Evolutionary conservation across 1,139 yeast species (phyloP).

Genomic region (Groenewaldozyma auringiensis): DNA sequence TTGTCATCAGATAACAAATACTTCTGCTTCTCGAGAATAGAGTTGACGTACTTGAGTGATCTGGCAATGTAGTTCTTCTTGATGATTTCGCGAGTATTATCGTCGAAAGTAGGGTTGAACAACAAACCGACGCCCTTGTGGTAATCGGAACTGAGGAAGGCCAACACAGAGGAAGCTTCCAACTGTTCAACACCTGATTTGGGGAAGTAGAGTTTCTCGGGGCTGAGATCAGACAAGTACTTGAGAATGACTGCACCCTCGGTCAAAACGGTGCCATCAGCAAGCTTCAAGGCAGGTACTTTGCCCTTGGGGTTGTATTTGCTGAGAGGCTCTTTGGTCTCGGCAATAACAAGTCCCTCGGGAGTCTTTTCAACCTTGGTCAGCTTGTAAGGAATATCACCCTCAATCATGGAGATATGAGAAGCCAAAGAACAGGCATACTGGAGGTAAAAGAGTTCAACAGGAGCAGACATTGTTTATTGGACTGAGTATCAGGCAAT

Average conservation of each 20-base stretch:
- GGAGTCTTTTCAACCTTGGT: constrained; percentile 4
- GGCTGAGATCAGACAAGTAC: constrained; percentile 4
- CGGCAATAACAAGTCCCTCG: constrained; percentile 31
- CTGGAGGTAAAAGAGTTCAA: constrained; percentile 7
- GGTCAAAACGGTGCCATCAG: constrained; percentile 69
- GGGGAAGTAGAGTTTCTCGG: constrained; percentile 6
- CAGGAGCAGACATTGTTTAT: neutral
- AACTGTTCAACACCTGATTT: neutral
- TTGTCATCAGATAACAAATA: constrained; percentile 4
- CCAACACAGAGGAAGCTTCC: neutral
- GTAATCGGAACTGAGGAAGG: neutral
- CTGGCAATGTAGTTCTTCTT: neutral
- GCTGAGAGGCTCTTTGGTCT: constrained; percentile 39
- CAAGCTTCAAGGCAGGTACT: constrained; percentile 73
- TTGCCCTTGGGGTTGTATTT: constrained; percentile 62
- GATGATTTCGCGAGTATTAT: neutral
- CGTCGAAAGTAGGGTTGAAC: neutral
- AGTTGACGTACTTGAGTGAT: constrained; percentile 1
- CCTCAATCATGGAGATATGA: constrained; percentile 8
- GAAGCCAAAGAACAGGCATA: constrained; percentile 9
- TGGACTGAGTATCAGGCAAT: neutral
- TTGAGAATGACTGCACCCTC: constrained; percentile 37
- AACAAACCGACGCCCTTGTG: neutral
- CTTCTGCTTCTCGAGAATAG: constrained; percentile 4
- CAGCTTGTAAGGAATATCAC: constrained; percentile 7